Evolutionary conservation across 371 early-diverging fungal species (phyloP), one percentile per base, ranked within the genome.

Genomic region (Rhizomucor pusillus): DNA sequence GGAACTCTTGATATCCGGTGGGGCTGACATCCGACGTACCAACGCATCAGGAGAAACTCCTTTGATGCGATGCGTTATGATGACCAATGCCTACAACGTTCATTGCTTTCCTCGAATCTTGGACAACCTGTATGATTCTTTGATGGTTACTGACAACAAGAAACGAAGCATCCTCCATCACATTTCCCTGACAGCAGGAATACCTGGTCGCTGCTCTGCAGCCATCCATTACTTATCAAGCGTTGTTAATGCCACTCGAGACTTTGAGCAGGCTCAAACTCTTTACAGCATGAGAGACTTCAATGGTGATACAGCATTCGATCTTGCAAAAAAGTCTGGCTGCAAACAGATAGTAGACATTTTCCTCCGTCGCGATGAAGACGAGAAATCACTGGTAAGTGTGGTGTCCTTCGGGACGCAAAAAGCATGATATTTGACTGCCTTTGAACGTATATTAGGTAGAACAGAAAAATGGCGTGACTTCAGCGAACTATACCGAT

Each of bases 231-330:
- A 29, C 29, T 7, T 29, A 3, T 5, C 29, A 29, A 29, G 5
- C 3, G 29, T 29, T 29, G 3, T 29, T 7, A 29, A 29, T 29
- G 29, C 29, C 29, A 29, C 29, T 29, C 29, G 29, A 29, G 7
- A 29, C 29, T 29, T 29, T 29, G 29, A 29, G 7, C 29, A 29
- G 29, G 29, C 29, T 29, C 55, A 91, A 1, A 63, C 71, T 3
- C 70, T 91, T 14, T 60, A 93, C 7, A 82, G 92, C 57, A 53
- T 79, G 10, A 82, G 86, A 60, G 95, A 95, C 59, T 67, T 56
- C 43, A 82, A 84, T 34, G 98, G 98, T 1, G 90, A 98, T 56
- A 96, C 98, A 0, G 92, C 96, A 9, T 63, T 95, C 41, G 90
- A 86, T 56, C 82, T 97, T 57, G 95, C 96, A 0, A 90, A 92